These are phyloP conservation scores for Botryotinia convoluta DNA, from an alignment of 2,329 filamentous ascomycete genomes.

Conservation along the genomic window DNA sequence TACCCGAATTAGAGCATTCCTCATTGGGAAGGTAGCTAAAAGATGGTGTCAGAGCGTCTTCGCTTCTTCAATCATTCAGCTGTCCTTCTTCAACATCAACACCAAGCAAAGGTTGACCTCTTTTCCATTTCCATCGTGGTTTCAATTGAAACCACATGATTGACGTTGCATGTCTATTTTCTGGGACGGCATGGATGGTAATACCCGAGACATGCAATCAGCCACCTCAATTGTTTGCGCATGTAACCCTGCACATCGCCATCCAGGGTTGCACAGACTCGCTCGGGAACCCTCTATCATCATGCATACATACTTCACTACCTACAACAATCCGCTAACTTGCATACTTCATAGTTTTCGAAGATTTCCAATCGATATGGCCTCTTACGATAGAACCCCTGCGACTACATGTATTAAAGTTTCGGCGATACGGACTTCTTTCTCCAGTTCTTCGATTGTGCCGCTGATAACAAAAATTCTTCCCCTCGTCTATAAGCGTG, in stretches of 20 bases:
- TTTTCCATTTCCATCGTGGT: not conserved
- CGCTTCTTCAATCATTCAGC: not conserved
- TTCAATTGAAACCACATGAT: not conserved
- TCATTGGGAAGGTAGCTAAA: not conserved
- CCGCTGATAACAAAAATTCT: not conserved
- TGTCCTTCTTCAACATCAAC: not conserved
- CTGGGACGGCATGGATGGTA: not conserved
- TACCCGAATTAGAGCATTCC: not conserved
- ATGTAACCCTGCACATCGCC: constrained; percentile 10
- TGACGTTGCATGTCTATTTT: not conserved
- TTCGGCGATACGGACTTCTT: not conserved
- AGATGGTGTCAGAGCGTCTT: not conserved
- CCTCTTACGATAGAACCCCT: not conserved
- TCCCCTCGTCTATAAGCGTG: not conserved
- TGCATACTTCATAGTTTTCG: not conserved
- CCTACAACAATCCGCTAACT: not conserved
- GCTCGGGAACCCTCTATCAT: constrained; percentile 1
- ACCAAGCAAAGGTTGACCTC: not conserved
- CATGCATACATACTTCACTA: constrained; percentile 5
- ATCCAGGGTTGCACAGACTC: constrained; percentile 10
- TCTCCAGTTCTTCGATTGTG: not conserved
- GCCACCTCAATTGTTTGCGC: constrained; percentile 6
- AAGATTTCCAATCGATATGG: not conserved
- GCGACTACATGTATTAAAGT: not conserved
- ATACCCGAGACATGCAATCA: constrained; percentile 15